Evolutionary conservation across 352 stramenopile genomes (phyloP).

Genomic region (Pythium scleroteichum): DNA sequence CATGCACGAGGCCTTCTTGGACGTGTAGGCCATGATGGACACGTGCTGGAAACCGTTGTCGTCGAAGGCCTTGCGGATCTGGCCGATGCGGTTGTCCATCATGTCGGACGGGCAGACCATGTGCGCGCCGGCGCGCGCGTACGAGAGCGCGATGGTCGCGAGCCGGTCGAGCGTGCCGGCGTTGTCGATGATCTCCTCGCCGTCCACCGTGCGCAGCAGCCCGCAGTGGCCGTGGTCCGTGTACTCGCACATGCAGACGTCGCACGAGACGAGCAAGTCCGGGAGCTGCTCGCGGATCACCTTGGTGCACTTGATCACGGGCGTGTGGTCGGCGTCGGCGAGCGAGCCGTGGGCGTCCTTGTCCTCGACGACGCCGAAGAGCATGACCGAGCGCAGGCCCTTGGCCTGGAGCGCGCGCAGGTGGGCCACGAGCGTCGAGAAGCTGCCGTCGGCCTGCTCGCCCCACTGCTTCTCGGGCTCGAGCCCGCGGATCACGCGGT

Average conservation of each 20-base stretch:
- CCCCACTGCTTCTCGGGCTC: conserved; percentile 89
- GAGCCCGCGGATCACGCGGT: conserved; percentile 75
- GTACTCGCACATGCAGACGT: conserved; percentile 92
- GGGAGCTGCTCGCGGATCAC: conserved; percentile 65
- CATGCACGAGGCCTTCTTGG: conserved; percentile 97
- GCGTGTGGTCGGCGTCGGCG: conserved; percentile 72
- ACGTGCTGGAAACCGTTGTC: conserved; percentile 97
- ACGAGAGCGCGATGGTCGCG: conserved; percentile 93
- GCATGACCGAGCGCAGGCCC: conserved; percentile 83
- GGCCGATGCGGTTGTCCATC: conserved; percentile 97
- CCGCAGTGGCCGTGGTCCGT: conserved; percentile 89
- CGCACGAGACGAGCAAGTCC: conserved; percentile 80
- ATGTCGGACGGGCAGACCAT: conserved; percentile 97
- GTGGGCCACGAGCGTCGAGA: conserved; percentile 71
- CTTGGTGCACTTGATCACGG: conserved; percentile 73
- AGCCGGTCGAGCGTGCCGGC: conserved; percentile 95
- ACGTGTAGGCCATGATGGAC: conserved; percentile 99
- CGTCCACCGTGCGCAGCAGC: conserved; percentile 85
- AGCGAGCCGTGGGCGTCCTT: conserved; percentile 80
- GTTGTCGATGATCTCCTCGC: conserved; percentile 97
- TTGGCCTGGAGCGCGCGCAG: conserved; percentile 69
- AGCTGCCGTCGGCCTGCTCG: conserved; percentile 57
- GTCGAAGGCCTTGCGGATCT: conserved; percentile 95
- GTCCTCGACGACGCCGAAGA: conserved; percentile 86
- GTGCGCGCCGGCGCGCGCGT: conserved; percentile 96